Evolutionary conservation across 1,284 basidiomycete genomes (phyloP), one percentile per base, ranked within the genome.

Genomic region (Gymnopus androsaceus): DNA sequence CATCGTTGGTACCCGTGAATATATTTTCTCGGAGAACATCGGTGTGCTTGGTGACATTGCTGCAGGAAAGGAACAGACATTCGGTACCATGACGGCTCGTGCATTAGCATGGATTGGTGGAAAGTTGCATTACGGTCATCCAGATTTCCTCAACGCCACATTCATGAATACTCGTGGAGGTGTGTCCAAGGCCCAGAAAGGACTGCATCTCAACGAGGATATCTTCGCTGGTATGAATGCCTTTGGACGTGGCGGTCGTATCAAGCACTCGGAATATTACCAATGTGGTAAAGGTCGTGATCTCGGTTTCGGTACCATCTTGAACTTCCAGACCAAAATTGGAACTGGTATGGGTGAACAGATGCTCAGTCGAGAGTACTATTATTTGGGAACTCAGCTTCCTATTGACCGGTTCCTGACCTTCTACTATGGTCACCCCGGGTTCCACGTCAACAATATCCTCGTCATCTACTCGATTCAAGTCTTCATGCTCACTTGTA

Each of bases 311-410:
- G 97, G 97, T 56, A 99, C 97, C 41, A 99, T 99, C 71, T 79
- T 99, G 65, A 99, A 99, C 74, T 99, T 99, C 87, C 96, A 98
- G 79, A 99, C 97, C 58, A 99, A 99, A 84, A 95, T 99, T 64
- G 97, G 97, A 36, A 98, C 94, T 52, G 97, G 97, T 79, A 99
- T 99, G 97, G 97, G 96, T 67, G 97, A 99, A 74, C 97, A 99
- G 71, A 96, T 98, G 94, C 87, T 99, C 64, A 98, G 95, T 74
- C 88, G 97, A 69, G 97, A 99, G 76, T 99, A 99, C 77, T 99
- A 99, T 75, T 99, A 99, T 73, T 82, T 99, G 56, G 97, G 97
- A 54, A 99, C 97, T 7, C 97, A 99, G 72, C 81, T 99, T 41
- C 97, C 97, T 34, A 86, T 98, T 66, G 97, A 99, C 73, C 92